Percentiles rank a stretch among this genome's conserved stretches.
phyloP scores from a whole-genome alignment of 2,329 filamentous ascomycete species.

The Macrophomina phaseolina region DNA sequence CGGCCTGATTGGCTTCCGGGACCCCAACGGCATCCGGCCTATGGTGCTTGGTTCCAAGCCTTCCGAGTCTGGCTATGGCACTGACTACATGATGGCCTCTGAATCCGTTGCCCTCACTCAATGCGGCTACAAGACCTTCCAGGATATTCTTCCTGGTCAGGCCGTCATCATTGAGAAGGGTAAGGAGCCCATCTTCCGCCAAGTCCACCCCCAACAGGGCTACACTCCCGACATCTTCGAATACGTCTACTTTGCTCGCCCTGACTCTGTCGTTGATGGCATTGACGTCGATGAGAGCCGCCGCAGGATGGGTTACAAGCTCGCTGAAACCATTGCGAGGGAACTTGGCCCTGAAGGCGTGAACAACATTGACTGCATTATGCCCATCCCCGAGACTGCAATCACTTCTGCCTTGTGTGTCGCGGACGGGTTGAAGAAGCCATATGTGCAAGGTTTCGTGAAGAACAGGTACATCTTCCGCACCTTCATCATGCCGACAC shows the following conservation, averaged over 20 bases:
- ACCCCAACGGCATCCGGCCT: slow-evolving; percentile 81
- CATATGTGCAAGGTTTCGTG: slow-evolving; percentile 81
- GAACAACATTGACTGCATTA: slow-evolving; percentile 80
- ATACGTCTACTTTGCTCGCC: slow-evolving; percentile 85
- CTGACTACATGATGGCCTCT: slow-evolving; percentile 89
- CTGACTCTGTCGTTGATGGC: slow-evolving; percentile 82
- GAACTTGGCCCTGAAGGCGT: slow-evolving; percentile 72
- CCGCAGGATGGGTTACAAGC: slow-evolving; percentile 82
- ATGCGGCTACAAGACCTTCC: slow-evolving; percentile 77
- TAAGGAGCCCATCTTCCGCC: slow-evolving; percentile 72
- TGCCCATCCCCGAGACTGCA: slow-evolving; percentile 83
- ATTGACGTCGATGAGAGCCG: slow-evolving; percentile 85
- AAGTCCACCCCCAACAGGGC: slow-evolving; percentile 69
- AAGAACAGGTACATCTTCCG: slow-evolving; percentile 91
- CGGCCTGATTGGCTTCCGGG: slow-evolving; percentile 79
- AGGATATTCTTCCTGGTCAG: slow-evolving; percentile 81
- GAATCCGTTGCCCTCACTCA: slow-evolving; percentile 85
- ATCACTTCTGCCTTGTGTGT: slow-evolving; percentile 80
- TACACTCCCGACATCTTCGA: slow-evolving; percentile 90
- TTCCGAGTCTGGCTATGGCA: slow-evolving; percentile 68
- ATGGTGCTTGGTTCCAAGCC: slow-evolving; percentile 77
- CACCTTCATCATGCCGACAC: slow-evolving; percentile 86
- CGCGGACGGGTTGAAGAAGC: slow-evolving; percentile 75
- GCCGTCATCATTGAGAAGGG: slow-evolving; percentile 87
- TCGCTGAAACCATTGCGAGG: slow-evolving; percentile 74